Base-by-base conservation (phyloP, 805 yeast genomes). In the Cyberlindnera samutprakarnensis region DNA sequence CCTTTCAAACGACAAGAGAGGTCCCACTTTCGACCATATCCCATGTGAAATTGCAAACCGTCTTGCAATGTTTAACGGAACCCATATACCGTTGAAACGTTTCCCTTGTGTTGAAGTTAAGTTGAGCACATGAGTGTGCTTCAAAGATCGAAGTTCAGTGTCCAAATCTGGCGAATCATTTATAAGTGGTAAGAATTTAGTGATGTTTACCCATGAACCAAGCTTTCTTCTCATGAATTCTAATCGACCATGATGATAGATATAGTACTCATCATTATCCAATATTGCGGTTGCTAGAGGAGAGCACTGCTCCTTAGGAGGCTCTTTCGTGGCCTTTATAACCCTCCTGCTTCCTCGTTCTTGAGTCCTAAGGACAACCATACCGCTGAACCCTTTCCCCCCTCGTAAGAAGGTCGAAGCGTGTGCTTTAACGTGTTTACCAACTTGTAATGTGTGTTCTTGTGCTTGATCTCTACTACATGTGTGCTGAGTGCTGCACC, bases 1-100 rank as follows among this genome's bases (percentile, higher is more conserved):
- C 23, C 55, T 37, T 22, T 49, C 46, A 35, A 53, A 53, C 1
- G 25, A 30, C 15, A 53, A 25, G 9, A 53, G 29, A 0, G 57
- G 56, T 2, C 29, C 30, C 1, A 44, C 35, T 5, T 35, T 7
- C 1, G 44, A 28, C 8, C 31, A 29, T 6, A 53, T 47, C 1
- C 28, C 35, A 27, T 39, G 41, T 4, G 29, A 25, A 6, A 21
- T 22, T 2, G 56, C 53, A 24, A 53, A 35, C 7, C 15, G 23
- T 23, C 50, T 33, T 1, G 58, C 58, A 2, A 25, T 27, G 13
- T 41, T 37, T n/a, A 49, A 18, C 5, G 51, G 32, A 1, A 39
- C 33, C 56, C 56, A 53, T 3, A 30, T 9, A 8, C 57, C 57
- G 4, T 33, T 25, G 25, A 34, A 27, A 3, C 21, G 11, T 23